A percentile compares a stretch with the other conserved stretches of the same genome.
Evolutionary conservation across 352 stramenopile species (phyloP).

Genomic region (Pythium sp.): DNA sequence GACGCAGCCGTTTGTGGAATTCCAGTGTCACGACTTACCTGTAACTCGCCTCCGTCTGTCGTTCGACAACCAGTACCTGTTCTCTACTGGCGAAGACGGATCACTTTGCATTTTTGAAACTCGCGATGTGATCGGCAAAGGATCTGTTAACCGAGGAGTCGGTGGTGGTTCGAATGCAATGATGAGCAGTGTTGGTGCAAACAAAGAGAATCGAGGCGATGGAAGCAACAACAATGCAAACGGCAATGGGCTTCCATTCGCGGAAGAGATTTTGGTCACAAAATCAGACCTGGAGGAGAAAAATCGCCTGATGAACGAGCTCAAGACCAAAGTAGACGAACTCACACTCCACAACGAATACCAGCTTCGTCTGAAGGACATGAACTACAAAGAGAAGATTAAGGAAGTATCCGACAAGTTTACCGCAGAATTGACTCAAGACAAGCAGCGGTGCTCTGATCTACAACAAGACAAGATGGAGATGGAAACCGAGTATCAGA

Average conservation of each 20-base stretch:
- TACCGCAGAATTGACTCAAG: slow-evolving; percentile 90
- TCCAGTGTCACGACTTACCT: slow-evolving; percentile 77
- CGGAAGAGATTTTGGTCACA: slow-evolving; percentile 93
- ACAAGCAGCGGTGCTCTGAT: slow-evolving; percentile 88
- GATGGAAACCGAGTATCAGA: slow-evolving; percentile 90
- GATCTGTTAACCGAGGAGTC: slow-evolving; percentile 28
- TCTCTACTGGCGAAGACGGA: slow-evolving; percentile 91
- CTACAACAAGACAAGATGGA: slow-evolving; percentile 89
- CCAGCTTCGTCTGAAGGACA: slow-evolving; percentile 92
- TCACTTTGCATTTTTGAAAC: slow-evolving; percentile 91
- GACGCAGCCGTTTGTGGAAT: slow-evolving; percentile 48
- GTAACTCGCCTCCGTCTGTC: slow-evolving; percentile 73
- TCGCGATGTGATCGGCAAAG: slow-evolving; percentile 51
- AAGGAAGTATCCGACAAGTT: slow-evolving; percentile 95
- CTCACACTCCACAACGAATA: slow-evolving; percentile 95
- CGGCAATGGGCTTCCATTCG: slow-evolving; percentile 71
- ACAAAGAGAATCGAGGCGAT: slow-evolving; percentile 25
- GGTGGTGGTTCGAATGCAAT: slow-evolving; percentile 26
- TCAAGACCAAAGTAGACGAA: slow-evolving; percentile 94
- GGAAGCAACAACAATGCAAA: slow-evolving; percentile 28
- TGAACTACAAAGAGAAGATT: slow-evolving; percentile 96
- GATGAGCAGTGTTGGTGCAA: slow-evolving; percentile 26
- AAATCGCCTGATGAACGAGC: slow-evolving; percentile 88
- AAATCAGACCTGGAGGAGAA: slow-evolving; percentile 94
- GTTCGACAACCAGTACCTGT: slow-evolving; percentile 91